Evolutionary conservation across 805 yeast species (phyloP).

Genomic region (Pichia kluyveri): DNA sequence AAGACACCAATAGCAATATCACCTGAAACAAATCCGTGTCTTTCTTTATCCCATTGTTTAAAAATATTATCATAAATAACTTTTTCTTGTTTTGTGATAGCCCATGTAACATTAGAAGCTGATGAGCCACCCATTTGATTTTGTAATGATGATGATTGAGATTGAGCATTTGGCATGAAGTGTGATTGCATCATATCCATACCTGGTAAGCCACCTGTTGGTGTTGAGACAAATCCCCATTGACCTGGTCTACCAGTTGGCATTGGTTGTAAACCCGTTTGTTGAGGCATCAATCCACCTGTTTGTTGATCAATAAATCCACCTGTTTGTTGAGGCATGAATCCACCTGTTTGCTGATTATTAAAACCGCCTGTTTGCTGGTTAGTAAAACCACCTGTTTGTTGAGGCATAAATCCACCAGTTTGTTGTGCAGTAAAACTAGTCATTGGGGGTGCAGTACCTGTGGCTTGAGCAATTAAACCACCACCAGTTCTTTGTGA

Average conservation of each 20-base stretch:
- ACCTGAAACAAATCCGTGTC: slow-evolving; percentile 67
- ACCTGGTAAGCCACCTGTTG: slow-evolving; percentile 66
- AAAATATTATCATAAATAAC: slow-evolving; percentile 80
- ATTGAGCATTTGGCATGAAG: slow-evolving; percentile 45
- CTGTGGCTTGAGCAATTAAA: slow-evolving; percentile 45
- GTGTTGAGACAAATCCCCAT: slow-evolving; percentile 68
- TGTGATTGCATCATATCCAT: slow-evolving; percentile 57
- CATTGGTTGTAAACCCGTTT: slow-evolving; percentile 41
- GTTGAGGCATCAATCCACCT: slow-evolving; percentile 32
- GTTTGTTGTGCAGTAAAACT: slow-evolving; percentile 24
- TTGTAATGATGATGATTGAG: slow-evolving; percentile 21
- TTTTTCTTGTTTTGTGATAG: slow-evolving; percentile 83
- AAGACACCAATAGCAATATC: slow-evolving; percentile 77
- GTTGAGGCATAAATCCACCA: slow-evolving; percentile 15
- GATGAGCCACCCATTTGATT: slow-evolving; percentile 23
- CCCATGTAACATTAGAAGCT: slow-evolving; percentile 59
- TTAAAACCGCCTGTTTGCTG: slow-evolving; percentile 20
- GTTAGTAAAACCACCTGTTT: slow-evolving; percentile 23
- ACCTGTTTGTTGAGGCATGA: slow-evolving; percentile 23
- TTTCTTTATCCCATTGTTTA: slow-evolving; percentile 70
- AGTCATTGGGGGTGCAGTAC: slow-evolving; percentile 28
- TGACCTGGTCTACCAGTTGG: slow-evolving; percentile 64
- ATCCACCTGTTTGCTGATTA: slow-evolving; percentile 31
- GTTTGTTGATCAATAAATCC: slow-evolving; percentile 20
- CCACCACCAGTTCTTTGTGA: slow-evolving; percentile 33